These are phyloP conservation scores for Coelastrella sp. DNA, from an alignment of 139 green algal species.

Conservation along the genomic window DNA sequence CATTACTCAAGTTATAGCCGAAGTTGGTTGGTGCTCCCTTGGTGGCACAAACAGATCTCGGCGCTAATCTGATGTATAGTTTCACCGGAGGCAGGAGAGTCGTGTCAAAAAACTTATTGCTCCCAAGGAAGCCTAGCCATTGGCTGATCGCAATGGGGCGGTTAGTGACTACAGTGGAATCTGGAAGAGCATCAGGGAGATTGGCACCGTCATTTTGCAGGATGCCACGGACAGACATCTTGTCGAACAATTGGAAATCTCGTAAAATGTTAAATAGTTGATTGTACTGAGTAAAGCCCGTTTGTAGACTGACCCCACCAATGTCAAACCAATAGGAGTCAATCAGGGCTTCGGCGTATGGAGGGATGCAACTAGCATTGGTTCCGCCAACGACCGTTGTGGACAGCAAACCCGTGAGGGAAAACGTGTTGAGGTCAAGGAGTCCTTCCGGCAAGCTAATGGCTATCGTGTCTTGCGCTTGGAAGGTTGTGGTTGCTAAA, in stretches of 20 bases:
- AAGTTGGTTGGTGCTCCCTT: background rate
- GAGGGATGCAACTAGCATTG: background rate
- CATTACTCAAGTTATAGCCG: background rate
- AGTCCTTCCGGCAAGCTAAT: constrained; percentile 7
- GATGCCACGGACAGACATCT: constrained; percentile 1
- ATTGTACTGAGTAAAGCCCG: background rate
- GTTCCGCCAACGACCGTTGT: background rate
- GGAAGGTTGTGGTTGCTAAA: constrained; percentile 1
- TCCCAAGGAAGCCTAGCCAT: constrained; percentile 5
- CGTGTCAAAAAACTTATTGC: constrained; percentile 14
- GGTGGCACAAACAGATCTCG: background rate
- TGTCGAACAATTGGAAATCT: constrained; percentile 13
- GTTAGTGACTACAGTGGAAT: background rate
- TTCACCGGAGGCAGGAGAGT: constrained; percentile 16
- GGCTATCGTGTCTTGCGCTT: background rate
- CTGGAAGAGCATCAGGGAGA: no score
- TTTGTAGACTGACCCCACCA: background rate
- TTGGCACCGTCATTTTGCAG: background rate
- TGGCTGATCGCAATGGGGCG: background rate
- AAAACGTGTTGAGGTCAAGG: constrained; percentile 10
- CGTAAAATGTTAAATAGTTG: constrained; percentile 23
- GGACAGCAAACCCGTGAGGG: background rate
- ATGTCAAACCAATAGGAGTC: background rate
- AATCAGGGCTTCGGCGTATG: constrained; percentile 7
- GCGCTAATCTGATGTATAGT: constrained; percentile 12